Conservation (phyloP, 1,284 basidiomycete species). For the Trichosporon asahii region DNA sequence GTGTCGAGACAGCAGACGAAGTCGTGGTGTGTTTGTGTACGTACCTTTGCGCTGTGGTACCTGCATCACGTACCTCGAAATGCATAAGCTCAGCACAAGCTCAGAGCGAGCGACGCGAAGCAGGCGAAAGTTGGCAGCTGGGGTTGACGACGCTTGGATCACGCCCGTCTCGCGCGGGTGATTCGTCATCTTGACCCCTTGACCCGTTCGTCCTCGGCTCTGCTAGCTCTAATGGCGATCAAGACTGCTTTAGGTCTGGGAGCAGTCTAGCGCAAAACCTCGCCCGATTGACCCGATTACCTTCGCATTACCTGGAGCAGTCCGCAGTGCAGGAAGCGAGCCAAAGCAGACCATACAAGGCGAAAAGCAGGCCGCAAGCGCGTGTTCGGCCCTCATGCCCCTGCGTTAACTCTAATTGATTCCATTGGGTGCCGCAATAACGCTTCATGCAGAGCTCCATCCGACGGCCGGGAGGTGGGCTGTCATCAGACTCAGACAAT, state of each 20-base stretch:
- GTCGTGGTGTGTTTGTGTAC: neutral
- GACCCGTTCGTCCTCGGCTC: neutral
- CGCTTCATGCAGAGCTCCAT: neutral
- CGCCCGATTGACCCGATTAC: neutral
- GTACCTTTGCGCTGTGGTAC: neutral
- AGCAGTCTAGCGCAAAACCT: neutral
- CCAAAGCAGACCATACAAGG: too few relatives aligned
- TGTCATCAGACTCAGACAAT: too few relatives aligned
- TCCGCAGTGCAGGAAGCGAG: too few relatives aligned
- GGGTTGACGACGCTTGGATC: too few relatives aligned
- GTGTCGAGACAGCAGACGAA: neutral
- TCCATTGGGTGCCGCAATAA: neutral
- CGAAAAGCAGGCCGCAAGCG: too few relatives aligned
- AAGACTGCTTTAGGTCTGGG: neutral
- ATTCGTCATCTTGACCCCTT: neutral
- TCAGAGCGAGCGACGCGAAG: neutral
- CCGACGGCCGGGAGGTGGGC: neutral
- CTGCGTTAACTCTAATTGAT: neutral
- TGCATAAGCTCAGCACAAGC: neutral
- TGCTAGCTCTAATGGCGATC: neutral
- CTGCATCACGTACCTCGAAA: neutral
- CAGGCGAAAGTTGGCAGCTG: neutral
- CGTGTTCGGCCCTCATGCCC: neutral
- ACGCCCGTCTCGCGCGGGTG: too few relatives aligned
- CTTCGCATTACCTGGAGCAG: too few relatives aligned